A percentile compares a stretch with the other conserved stretches of the same genome.
Evolutionary conservation across 176 grass and related monocot species (phyloP).

Genomic region (Alopecurus myosuroides): DNA sequence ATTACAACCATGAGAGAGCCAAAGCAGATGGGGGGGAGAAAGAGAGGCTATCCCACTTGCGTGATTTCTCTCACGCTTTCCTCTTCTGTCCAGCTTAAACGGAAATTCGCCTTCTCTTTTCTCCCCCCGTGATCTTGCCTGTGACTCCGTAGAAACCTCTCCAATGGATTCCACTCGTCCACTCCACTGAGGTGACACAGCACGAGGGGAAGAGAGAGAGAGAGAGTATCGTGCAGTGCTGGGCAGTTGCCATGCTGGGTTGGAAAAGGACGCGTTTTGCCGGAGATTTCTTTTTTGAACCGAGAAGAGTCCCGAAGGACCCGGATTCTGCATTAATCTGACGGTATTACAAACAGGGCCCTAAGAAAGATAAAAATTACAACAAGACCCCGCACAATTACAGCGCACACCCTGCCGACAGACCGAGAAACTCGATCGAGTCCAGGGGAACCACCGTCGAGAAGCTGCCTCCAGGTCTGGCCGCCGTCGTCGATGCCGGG

Average conservation of each 20-base stretch:
- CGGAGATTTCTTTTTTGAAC: too few species aligned
- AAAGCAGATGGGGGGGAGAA: background rate
- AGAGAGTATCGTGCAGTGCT: background rate
- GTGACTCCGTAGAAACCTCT: background rate
- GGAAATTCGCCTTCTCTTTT: background rate
- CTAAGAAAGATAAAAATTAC: too few species aligned
- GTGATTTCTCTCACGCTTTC: background rate
- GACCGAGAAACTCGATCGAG: too few species aligned
- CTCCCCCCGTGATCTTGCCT: background rate
- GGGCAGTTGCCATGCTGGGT: background rate
- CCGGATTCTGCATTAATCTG: too few species aligned
- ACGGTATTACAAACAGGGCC: too few species aligned
- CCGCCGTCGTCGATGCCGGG: too few species aligned
- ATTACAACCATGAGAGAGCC: background rate
- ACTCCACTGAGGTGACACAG: background rate
- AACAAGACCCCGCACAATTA: too few species aligned
- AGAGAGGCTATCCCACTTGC: background rate
- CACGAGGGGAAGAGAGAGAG: background rate
- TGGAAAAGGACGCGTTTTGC: background rate
- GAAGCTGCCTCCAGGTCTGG: too few species aligned
- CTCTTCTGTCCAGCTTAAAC: background rate
- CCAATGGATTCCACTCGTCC: background rate
- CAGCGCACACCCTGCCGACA: too few species aligned
- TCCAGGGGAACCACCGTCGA: too few species aligned
- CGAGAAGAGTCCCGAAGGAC: too few species aligned